Evolutionary conservation across 2,329 filamentous ascomycete genomes (phyloP).

Genomic region (Truncatella angustata): DNA sequence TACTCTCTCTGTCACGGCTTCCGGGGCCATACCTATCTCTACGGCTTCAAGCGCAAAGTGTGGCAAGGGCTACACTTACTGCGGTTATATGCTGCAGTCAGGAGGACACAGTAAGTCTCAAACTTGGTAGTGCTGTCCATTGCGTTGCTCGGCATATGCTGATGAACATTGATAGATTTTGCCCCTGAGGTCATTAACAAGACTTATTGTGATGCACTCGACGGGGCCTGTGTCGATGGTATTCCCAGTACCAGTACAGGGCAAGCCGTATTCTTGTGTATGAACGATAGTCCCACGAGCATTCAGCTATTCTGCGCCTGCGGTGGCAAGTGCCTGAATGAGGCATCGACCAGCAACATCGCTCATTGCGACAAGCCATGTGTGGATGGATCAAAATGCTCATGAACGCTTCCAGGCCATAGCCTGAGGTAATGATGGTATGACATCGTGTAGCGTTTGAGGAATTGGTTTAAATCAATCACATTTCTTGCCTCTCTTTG

Average conservation of each 20-base stretch:
- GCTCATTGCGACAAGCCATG: conserved; percentile 29
- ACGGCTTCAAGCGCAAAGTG: conserved; percentile 21
- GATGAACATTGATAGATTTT: conserved; percentile 20
- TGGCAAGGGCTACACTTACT: conserved; percentile 32
- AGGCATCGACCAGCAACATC: conserved; percentile 27
- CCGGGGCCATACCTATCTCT: conserved; percentile 6
- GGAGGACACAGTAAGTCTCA: conserved; percentile 26
- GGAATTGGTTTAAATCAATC: neutral
- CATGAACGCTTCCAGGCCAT: no score
- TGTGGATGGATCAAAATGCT: conserved; percentile 17
- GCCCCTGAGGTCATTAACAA: conserved; percentile 22
- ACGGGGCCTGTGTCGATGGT: conserved; percentile 22
- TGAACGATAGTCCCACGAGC: conserved; percentile 26
- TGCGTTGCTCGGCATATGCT: no score
- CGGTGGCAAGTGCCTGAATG: conserved; percentile 26
- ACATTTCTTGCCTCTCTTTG: neutral
- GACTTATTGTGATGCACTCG: conserved; percentile 26
- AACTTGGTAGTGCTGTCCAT: no score
- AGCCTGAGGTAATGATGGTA: no score
- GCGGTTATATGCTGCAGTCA: conserved; percentile 27
- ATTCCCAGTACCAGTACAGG: conserved; percentile 23
- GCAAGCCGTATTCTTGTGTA: conserved; percentile 29
- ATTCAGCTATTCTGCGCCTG: conserved; percentile 29
- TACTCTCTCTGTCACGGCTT: no score
- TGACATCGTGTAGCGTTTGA: neutral